Evolutionary conservation across 805 yeast genomes (phyloP), one percentile per base, ranked within the genome.

Genomic region (Yamadazyma endophytica): DNA sequence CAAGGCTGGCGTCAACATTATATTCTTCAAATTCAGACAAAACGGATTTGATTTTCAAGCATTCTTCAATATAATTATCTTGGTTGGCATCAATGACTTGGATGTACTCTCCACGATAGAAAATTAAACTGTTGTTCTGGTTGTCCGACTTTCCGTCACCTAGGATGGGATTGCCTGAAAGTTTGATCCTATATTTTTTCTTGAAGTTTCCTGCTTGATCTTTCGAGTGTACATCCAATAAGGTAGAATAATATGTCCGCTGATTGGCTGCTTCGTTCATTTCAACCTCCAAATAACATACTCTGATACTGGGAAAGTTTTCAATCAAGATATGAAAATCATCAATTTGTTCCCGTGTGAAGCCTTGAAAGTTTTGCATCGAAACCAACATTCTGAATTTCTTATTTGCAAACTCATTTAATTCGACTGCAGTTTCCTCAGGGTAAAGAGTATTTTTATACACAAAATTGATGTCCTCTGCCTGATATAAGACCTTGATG

Each of bases 121-220:
- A 90, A 9, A 89, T 79, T 23, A 90, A 54, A 2, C 95, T 77
- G 53, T 84, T 84, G 51, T 90, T 90, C 59, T 90, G 97, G 54
- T 90, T 90, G 54, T 90, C 97, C 11, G 96, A 81, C 54, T 90
- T 90, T 21, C 97, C 97, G 58, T 90, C 97, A 17, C 97, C 97
- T 26, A 89, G 64, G 31, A 90, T 90, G 9, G 97, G 97, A 58
- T 90, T 82, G 11, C 97, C 97, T 3, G 96, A 83, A 9, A 90
- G 68, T 46, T 72, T 76, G n/a, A 90, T 67, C 40, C 81, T 73
- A 56, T 58, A 71, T 68, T 68, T 37, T 19, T 45, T 50, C 9
- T 36, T n/a, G 16, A 39, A 44, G 6, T 64, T 67, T 25, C 82
- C 73, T 46, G 62, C 71, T 0, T 80, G 82, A 46, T 76, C 79